Base-by-base conservation (phyloP, 208 protist genomes). In the Trichomonas vaginalis region DNA sequence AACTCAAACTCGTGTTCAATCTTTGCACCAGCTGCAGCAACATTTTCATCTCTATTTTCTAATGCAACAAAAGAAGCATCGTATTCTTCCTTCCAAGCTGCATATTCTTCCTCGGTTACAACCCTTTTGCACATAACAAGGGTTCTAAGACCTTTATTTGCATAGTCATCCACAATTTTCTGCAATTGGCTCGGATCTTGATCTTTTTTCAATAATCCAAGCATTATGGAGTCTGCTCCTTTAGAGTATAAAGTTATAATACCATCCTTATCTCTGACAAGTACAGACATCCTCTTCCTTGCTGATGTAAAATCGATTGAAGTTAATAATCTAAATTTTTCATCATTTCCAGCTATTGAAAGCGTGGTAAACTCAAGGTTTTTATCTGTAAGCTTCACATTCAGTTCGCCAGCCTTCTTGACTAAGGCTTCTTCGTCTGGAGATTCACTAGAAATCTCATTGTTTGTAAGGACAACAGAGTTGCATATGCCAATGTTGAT, bases 291-390 rank as follows among this genome's bases (percentile, higher is more conserved):
- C n/a, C 96, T 40, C n/a, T 96, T 96, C 79, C 96, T n/a, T 23
- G 96, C 87, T 23, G 62, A 95, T 39, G 42, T 96, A 42, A 96
- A 96, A 37, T 99, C 99, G 95, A 99, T 99, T 79, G 98, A 96
- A 95, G 96, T 32, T 35, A 96, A 37, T 40, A 83, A 10, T 83
- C 35, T 40, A 83, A 42, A 83, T 83, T 35, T 83, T n/a, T 37
- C 15, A 9, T 37, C 35, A 15, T 42, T 35, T 3, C n/a, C 86
- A 27, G 15, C 12, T 39, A 92, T 92, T 35, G 48, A 32, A 39
- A 92, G 27, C 17, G 40, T 92, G 23, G 37, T 51, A 3, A 23
- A 51, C 51, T 42, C 45, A 3, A 92, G 37, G 46, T 51, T 45
- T 51, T 45, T 92, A 10, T 9, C 40, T 12, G 56, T 51, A 0